phyloP scores from a whole-genome alignment of 352 stramenopile genomes.

The Phytopythium mirpurense region DNA sequence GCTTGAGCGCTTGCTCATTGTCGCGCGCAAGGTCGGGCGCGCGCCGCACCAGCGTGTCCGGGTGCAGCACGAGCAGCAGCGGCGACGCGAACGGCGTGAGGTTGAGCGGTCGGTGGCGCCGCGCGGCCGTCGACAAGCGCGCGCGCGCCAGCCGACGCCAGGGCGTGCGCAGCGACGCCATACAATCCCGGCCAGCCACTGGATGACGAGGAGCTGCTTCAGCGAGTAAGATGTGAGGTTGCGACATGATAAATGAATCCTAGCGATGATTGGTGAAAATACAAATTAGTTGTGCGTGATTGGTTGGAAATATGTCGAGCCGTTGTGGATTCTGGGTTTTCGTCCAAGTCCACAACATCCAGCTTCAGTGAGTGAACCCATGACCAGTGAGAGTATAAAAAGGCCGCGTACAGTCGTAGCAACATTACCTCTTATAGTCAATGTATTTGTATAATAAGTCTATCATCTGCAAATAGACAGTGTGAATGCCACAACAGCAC shows the following conservation, averaged over 20 bases:
- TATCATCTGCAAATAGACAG: too few species aligned
- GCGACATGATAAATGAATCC: too few species aligned
- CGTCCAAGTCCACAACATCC: too few species aligned
- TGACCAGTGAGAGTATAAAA: too few species aligned
- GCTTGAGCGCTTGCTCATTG: conserved; percentile 74
- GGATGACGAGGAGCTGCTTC: too few species aligned
- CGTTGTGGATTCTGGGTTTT: too few species aligned
- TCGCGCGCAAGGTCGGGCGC: conserved; percentile 30
- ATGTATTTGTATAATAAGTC: neutral
- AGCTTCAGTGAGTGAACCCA: neutral
- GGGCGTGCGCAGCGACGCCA: neutral
- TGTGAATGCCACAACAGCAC: too few species aligned
- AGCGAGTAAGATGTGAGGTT: too few species aligned
- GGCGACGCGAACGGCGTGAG: conserved; percentile 63
- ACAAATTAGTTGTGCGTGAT: too few species aligned
- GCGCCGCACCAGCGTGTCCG: conserved; percentile 55
- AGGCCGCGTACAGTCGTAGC: neutral
- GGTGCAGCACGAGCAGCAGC: conserved; percentile 64
- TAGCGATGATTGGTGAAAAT: too few species aligned
- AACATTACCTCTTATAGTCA: neutral
- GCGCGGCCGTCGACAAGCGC: neutral
- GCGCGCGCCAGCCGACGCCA: neutral
- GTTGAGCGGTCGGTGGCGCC: conserved; percentile 21
- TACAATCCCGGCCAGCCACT: too few species aligned
- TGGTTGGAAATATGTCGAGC: too few species aligned